These are phyloP conservation scores for Acrodontium crateriforme DNA, from an alignment of 2,329 filamentous ascomycete genomes.

Conservation along the genomic window DNA sequence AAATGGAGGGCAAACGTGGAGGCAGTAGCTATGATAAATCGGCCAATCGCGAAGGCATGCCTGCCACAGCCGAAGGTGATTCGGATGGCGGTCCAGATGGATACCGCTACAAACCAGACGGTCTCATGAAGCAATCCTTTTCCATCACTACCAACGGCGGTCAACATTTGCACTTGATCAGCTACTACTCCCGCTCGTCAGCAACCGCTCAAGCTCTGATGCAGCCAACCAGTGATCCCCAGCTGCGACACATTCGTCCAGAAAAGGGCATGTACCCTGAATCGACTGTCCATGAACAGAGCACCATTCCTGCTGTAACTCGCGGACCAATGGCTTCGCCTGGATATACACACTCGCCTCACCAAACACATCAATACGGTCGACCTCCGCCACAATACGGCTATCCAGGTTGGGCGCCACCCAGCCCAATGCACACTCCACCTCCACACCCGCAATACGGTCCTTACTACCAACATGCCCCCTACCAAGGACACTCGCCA, in stretches of 20 bases:
- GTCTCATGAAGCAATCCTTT: conserved; percentile 98
- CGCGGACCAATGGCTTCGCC: conserved; percentile 53
- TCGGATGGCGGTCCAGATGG: conserved; percentile 68
- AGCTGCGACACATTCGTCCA: conserved; percentile 68
- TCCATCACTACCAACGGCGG: conserved; percentile 87
- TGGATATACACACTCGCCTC: conserved; percentile 39
- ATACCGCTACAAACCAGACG: conserved; percentile 89
- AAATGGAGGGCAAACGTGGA: conserved; percentile 97
- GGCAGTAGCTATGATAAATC: conserved; percentile 47
- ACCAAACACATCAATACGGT: conserved; percentile 27
- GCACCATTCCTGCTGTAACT: conserved; percentile 67
- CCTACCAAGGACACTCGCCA: conserved; percentile 14
- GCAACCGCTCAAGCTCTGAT: conserved; percentile 58
- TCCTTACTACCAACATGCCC: conserved; percentile 20
- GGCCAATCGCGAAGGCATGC: conserved; percentile 59
- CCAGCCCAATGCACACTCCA: conserved; percentile 28
- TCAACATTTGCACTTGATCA: conserved; percentile 93
- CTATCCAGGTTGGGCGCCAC: conserved; percentile 29
- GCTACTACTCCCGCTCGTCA: conserved; percentile 79
- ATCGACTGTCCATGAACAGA: conserved; percentile 76
- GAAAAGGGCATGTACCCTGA: conserved; percentile 95
- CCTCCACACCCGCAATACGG: conserved; percentile 21
- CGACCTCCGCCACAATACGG: conserved; percentile 26
- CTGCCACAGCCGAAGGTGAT: conserved; percentile 70
- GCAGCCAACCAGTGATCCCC: conserved; percentile 69